Conservation (phyloP, 805 yeast species). For the Metschnikowia chrysomelidarum region DNA sequence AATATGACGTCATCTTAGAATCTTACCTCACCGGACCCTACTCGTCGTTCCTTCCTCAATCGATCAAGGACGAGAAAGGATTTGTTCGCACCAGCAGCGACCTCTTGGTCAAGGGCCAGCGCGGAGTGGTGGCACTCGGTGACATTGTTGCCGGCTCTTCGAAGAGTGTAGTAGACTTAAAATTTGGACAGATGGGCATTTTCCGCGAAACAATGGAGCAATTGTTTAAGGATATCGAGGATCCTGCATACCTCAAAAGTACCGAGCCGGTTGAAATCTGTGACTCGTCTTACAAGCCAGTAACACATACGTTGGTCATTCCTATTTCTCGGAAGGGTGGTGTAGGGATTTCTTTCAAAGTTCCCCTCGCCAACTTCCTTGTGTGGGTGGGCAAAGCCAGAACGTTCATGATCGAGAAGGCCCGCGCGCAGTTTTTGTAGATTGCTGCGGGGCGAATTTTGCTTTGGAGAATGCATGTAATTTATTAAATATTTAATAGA, state of each 20-base stretch:
- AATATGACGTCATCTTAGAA: conserved; percentile 32
- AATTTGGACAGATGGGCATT: conserved; percentile 20
- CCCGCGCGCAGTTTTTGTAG: conserved; percentile 17
- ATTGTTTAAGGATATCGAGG: conserved; percentile 1
- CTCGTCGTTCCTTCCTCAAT: conserved; percentile 27
- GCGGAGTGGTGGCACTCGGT: conserved; percentile 34
- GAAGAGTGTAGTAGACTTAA: conserved; percentile 27
- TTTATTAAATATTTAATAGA: too few relatives aligned
- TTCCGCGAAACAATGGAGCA: conserved; percentile 11
- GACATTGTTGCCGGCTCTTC: conserved; percentile 29
- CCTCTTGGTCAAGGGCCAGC: conserved; percentile 24
- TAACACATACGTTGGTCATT: conserved; percentile 20
- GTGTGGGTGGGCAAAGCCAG: conserved; percentile 27
- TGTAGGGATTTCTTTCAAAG: conserved; percentile 32
- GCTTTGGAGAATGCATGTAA: too few relatives aligned
- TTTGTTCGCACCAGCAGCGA: conserved; percentile 28
- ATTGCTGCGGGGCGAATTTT: conserved; percentile 6
- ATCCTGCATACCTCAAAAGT: background rate
- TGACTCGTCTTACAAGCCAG: conserved; percentile 4
- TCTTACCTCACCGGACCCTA: conserved; percentile 30
- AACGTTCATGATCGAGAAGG: conserved; percentile 27
- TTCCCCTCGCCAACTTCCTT: conserved; percentile 27
- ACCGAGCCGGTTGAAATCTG: background rate
- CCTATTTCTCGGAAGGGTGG: conserved; percentile 39
- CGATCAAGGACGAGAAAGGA: conserved; percentile 26